Evolutionary conservation across 1,139 yeast species (phyloP).

Genomic region (Candida sojae): DNA sequence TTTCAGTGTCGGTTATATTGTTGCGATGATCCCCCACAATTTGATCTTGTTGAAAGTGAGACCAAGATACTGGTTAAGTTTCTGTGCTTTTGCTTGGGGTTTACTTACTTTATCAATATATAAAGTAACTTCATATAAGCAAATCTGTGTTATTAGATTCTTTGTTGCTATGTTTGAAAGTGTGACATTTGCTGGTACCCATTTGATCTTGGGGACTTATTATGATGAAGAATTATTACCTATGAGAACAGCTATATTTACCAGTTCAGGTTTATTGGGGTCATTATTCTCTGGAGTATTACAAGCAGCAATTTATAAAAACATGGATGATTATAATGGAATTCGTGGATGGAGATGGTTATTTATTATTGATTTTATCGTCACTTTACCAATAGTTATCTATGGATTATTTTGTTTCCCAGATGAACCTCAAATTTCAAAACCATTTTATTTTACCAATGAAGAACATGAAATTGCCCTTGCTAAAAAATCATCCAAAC

Average conservation of each 20-base stretch:
- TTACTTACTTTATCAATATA: slow-evolving; percentile 52
- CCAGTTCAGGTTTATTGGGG: slow-evolving; percentile 63
- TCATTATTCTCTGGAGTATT: slow-evolving; percentile 84
- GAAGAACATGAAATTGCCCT: slow-evolving; percentile 36
- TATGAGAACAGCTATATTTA: slow-evolving; percentile 46
- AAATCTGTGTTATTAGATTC: slow-evolving; percentile 53
- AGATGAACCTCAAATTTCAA: slow-evolving; percentile 53
- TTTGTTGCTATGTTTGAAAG: slow-evolving; percentile 58
- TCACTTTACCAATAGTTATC: slow-evolving; percentile 59
- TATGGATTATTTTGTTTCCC: slow-evolving; percentile 60
- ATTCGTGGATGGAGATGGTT: slow-evolving; percentile 70
- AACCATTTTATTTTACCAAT: slow-evolving; percentile 33
- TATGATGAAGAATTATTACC: slow-evolving; percentile 12
- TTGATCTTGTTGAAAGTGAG: slow-evolving; percentile 49
- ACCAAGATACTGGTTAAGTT: slow-evolving; percentile 56
- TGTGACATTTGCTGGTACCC: slow-evolving; percentile 55
- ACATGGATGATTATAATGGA: slow-evolving; percentile 39
- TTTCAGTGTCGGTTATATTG: slow-evolving; percentile 60
- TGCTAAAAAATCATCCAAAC: slow-evolving; percentile 1
- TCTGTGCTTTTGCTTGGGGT: slow-evolving; percentile 59
- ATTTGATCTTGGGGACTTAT: slow-evolving; percentile 32
- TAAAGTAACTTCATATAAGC: slow-evolving; percentile 42
- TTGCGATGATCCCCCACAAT: slow-evolving; percentile 61
- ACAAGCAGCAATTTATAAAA: slow-evolving; percentile 42
- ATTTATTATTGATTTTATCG: slow-evolving; percentile 70